Conservation (phyloP, 495 filamentous ascomycete genomes). For the Aspergillus funiculosus region DNA sequence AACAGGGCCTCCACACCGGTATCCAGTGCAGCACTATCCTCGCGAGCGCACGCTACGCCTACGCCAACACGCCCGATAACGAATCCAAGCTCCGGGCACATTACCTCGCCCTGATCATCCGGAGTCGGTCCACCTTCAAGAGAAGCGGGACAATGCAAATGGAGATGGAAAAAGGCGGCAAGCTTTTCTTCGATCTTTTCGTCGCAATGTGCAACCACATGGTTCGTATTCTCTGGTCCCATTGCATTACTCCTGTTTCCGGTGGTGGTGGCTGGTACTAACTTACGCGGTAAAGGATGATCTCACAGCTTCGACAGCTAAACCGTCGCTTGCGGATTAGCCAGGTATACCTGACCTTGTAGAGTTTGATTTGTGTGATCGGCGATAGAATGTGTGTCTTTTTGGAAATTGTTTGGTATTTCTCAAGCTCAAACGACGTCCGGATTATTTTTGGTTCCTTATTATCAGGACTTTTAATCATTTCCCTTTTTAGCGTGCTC, state of each 20-base stretch:
- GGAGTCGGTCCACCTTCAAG: slow-evolving; percentile 80
- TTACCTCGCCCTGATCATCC: slow-evolving; percentile 87
- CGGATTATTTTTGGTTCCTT: background rate
- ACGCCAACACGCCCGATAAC: slow-evolving; percentile 79
- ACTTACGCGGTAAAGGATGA: slow-evolving; percentile 1
- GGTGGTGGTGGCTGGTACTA: no score
- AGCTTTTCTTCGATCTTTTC: slow-evolving; percentile 89
- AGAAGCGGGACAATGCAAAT: slow-evolving; percentile 93
- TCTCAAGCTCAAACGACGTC: no score
- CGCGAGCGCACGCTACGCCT: slow-evolving; percentile 75
- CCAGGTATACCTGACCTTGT: no score
- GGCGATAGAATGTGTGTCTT: no score
- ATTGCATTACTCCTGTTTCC: background rate
- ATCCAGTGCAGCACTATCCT: slow-evolving; percentile 83
- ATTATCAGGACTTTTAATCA: no score
- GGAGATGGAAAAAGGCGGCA: slow-evolving; percentile 84
- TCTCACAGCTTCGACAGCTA: slow-evolving; percentile 1
- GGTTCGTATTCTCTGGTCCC: slow-evolving; percentile 30
- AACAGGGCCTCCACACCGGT: slow-evolving; percentile 77
- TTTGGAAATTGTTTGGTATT: background rate
- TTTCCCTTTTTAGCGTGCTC: no score
- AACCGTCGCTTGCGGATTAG: slow-evolving; percentile 1
- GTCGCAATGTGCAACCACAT: slow-evolving; percentile 92
- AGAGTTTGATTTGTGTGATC: no score
- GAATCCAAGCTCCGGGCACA: slow-evolving; percentile 86